Evolutionary conservation across 352 stramenopile genomes (phyloP).

Genomic region (Phytopythium ostracodes): DNA sequence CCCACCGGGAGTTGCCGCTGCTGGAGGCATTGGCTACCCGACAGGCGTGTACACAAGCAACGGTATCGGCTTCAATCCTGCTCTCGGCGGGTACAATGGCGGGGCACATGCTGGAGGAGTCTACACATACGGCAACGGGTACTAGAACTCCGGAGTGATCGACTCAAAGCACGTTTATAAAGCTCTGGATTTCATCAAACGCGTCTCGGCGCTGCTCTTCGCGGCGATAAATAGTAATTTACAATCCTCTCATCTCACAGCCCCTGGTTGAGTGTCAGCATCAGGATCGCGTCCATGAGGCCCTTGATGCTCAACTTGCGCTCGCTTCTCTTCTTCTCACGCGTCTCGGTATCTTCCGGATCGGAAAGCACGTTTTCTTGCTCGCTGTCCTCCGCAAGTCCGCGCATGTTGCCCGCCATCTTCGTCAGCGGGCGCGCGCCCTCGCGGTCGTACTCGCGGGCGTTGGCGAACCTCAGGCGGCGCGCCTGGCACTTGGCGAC

Average conservation of each 20-base stretch:
- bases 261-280: slow-evolving; percentile 24
- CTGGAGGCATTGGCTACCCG: too few species aligned
- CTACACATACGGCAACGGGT: background rate
- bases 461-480: slow-evolving; percentile 8
- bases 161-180: background rate
- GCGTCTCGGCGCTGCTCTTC: background rate
- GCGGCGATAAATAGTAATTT: background rate
- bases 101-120: background rate
- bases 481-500: slow-evolving; percentile 12
- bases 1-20: background rate
- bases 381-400: slow-evolving; percentile 4
- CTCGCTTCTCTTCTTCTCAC: background rate
- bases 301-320: slow-evolving; percentile 19
- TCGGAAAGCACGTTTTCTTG: background rate
- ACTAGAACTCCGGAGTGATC: too few species aligned
- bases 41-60: too few species aligned
- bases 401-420: slow-evolving; percentile 8
- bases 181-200: background rate
- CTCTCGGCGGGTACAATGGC: too few species aligned
- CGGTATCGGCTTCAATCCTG: too few species aligned
- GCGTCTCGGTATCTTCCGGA: background rate
- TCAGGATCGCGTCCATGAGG: slow-evolving; percentile 21
- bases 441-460: slow-evolving; percentile 8
- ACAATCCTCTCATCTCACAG: slow-evolving; percentile 4
- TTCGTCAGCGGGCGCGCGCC: background rate